Conservation (phyloP, 108 stramenopile species). For the Nitzschia sp. region DNA sequence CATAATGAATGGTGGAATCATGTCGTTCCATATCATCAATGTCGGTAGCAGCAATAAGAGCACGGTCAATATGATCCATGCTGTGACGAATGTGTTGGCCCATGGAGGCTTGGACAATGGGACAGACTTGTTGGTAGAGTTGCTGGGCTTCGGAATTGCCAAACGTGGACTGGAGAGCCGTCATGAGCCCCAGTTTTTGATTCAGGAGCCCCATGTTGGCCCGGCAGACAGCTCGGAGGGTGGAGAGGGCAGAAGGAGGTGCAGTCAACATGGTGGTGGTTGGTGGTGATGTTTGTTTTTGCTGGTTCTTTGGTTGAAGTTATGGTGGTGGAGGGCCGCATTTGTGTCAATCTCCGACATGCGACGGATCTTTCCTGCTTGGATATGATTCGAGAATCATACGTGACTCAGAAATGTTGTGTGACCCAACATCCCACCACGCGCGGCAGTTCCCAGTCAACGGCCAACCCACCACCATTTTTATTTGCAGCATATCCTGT, state of each 20-base stretch:
- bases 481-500: too few species aligned
- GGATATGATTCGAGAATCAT: too few species aligned
- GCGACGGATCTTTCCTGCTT: too few species aligned
- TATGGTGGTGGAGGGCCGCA: too few species aligned
- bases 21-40: background rate
- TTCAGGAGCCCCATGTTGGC: slow-evolving; percentile 63
- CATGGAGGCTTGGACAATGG: slow-evolving; percentile 75
- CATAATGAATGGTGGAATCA: slow-evolving; percentile 58
- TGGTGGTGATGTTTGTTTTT: background rate
- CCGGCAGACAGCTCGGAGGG: slow-evolving; percentile 23
- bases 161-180: slow-evolving; percentile 43
- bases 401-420: too few species aligned
- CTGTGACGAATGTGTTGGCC: slow-evolving; percentile 92
- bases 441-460: too few species aligned
- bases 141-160: slow-evolving; percentile 47
- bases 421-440: too few species aligned
- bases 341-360: too few species aligned
- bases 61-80: slow-evolving; percentile 85
- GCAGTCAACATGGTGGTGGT: background rate
- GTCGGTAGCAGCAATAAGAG: slow-evolving; percentile 27
- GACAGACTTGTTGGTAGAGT: slow-evolving; percentile 53
- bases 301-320: background rate
- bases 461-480: too few species aligned
- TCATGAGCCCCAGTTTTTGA: slow-evolving; percentile 74
- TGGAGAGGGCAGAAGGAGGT: background rate